A percentile compares a stretch with the other conserved stretches of the same genome.
phyloP scores from a whole-genome alignment of 805 yeast genomes.

The Metschnikowia lachancei region DNA sequence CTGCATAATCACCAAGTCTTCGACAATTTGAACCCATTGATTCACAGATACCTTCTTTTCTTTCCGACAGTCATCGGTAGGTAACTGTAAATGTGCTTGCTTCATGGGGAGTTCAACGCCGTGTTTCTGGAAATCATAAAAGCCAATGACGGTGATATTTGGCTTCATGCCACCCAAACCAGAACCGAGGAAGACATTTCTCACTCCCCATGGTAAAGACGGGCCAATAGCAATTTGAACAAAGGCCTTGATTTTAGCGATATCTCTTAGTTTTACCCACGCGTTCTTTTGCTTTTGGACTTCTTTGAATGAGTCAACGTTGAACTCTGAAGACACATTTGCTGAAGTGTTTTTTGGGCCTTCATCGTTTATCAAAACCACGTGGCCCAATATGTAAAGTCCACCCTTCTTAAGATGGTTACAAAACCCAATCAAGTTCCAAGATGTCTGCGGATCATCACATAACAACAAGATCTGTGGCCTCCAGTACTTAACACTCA shows the following conservation, averaged over 20 bases:
- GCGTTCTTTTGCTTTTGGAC: constrained; percentile 70
- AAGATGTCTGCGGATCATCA: constrained; percentile 87
- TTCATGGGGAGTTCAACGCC: constrained; percentile 32
- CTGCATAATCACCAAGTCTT: constrained; percentile 83
- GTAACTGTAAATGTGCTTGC: constrained; percentile 37
- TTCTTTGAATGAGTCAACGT: constrained; percentile 54
- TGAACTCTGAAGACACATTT: constrained; percentile 26
- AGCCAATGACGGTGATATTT: constrained; percentile 88
- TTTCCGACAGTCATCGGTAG: constrained; percentile 75
- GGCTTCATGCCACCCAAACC: constrained; percentile 99
- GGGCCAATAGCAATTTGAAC: constrained; percentile 91
- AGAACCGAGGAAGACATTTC: constrained; percentile 87
- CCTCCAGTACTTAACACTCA: constrained; percentile 95
- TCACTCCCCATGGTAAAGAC: constrained; percentile 87
- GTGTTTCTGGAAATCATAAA: constrained; percentile 61
- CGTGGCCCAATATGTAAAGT: constrained; percentile 88
- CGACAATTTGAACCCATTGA: constrained; percentile 91
- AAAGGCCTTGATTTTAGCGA: constrained; percentile 81
- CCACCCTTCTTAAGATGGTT: constrained; percentile 96
- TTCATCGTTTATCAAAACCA: constrained; percentile 55
- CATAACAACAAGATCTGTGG: constrained; percentile 88
- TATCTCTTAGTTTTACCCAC: constrained; percentile 81
- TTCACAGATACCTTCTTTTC: constrained; percentile 67
- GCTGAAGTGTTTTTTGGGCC: background rate
- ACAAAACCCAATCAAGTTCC: constrained; percentile 91